Evolutionary conservation across 2,329 filamentous ascomycete genomes (phyloP).

Genomic region (Lanzia echinophila): DNA sequence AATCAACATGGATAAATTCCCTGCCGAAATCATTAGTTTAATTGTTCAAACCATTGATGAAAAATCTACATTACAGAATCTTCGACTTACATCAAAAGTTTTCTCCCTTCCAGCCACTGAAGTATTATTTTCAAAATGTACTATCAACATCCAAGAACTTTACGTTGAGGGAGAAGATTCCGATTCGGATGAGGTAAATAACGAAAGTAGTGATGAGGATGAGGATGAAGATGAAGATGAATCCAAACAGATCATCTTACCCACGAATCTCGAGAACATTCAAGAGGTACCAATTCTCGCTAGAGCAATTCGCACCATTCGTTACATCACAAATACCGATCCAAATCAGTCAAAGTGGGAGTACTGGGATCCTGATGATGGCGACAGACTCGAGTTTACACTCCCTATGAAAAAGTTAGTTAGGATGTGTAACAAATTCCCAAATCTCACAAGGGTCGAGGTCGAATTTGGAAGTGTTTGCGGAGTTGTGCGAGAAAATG

Average conservation of each 20-base stretch:
- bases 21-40: not conserved
- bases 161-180: not conserved
- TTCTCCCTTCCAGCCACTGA: not conserved
- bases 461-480: constrained; percentile 7
- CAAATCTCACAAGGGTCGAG: constrained; percentile 1
- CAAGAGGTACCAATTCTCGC: not conserved
- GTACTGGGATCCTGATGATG: constrained; percentile 1
- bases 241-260: too few species aligned
- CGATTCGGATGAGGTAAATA: not conserved
- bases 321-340: not conserved
- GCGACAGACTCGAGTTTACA: not conserved
- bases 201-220: not conserved
- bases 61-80: not conserved
- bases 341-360: not conserved
- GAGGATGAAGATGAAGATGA: not conserved
- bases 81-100: not conserved
- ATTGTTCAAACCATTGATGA: not conserved
- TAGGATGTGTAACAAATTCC: constrained; percentile 1
- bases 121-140: not conserved
- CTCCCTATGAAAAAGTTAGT: not conserved
- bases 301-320: not conserved
- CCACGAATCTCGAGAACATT: not conserved
- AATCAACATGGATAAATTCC: not conserved
- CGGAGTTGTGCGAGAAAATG: not conserved
- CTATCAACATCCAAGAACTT: not conserved